Evolutionary conservation across 768 basidiomycete genomes (phyloP).

Genomic region (Ramaria sp.): DNA sequence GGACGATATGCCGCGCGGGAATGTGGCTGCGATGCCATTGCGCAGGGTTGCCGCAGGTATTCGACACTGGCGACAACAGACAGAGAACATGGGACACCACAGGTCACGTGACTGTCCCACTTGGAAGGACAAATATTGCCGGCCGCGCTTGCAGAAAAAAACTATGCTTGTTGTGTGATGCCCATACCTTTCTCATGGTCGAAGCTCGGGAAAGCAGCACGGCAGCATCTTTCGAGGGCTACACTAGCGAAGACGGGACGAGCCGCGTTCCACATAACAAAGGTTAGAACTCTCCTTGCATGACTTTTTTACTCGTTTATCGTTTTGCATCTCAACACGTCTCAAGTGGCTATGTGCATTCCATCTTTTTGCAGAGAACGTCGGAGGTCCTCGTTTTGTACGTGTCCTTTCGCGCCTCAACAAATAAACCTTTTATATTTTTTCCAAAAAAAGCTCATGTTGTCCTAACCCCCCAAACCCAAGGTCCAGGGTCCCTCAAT

Average conservation of each 20-base stretch:
- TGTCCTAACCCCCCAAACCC: background rate
- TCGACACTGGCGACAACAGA: background rate
- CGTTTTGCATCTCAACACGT: background rate
- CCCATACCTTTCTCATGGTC: no score
- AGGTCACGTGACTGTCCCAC: no score
- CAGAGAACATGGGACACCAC: background rate
- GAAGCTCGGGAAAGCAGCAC: background rate
- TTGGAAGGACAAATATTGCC: no score
- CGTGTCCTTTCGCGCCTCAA: constrained; percentile 11
- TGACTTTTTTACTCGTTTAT: no score
- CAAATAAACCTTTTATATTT: no score
- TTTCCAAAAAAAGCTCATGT: no score
- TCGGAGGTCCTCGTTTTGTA: constrained; percentile 47
- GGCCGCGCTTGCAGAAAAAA: no score
- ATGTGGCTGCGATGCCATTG: background rate
- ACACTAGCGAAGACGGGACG: background rate
- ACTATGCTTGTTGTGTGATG: no score
- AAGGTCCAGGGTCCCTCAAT: constrained; percentile 72
- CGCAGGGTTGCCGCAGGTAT: background rate
- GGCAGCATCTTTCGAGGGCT: background rate
- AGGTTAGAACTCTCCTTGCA: background rate
- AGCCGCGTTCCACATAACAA: background rate
- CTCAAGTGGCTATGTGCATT: constrained; percentile 30
- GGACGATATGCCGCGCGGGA: background rate
- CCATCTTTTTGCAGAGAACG: constrained; percentile 54